These are phyloP conservation scores for Botrytis pseudocinerea DNA, from an alignment of 2,329 filamentous ascomycete genomes.

Conservation along the genomic window DNA sequence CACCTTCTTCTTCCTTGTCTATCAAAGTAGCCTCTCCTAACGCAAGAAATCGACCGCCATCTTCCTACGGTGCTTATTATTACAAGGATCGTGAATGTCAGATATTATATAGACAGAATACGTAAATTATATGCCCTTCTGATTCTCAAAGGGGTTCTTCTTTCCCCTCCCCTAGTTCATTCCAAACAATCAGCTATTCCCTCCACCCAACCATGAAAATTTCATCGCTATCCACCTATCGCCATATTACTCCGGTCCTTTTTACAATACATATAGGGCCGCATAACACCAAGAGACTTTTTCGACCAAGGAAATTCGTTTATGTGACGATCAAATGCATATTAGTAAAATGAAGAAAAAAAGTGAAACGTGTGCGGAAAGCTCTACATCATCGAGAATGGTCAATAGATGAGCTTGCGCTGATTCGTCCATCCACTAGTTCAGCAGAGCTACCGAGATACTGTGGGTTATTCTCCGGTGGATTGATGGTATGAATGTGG, in stretches of 20 bases:
- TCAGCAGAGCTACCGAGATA: conserved; percentile 57
- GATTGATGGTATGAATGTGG: conserved; percentile 56
- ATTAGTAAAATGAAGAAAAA: conserved; percentile 15
- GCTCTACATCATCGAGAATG: conserved; percentile 20
- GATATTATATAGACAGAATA: conserved; percentile 24
- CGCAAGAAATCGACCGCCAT: not conserved
- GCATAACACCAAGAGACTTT: conserved; percentile 24
- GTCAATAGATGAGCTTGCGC: conserved; percentile 32
- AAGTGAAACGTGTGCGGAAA: conserved; percentile 16
- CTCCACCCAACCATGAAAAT: not conserved
- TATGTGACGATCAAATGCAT: conserved; percentile 11
- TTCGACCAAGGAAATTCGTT: conserved; percentile 26
- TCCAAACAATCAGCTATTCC: conserved; percentile 4
- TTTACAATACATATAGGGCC: conserved; percentile 20
- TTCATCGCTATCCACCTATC: conserved; percentile 8
- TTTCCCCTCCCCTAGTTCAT: not conserved
- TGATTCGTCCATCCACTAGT: conserved; percentile 49
- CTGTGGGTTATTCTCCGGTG: conserved; percentile 46
- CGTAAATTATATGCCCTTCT: conserved; percentile 13
- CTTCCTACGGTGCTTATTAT: conserved; percentile 4
- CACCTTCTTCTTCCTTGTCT: not conserved
- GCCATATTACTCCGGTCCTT: conserved; percentile 23
- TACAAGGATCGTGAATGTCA: conserved; percentile 16
- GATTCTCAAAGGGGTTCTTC: not conserved
- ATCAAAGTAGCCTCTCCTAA: not conserved